Conservation (phyloP, 306 rosid genomes). For the Senna siamea region DNA sequence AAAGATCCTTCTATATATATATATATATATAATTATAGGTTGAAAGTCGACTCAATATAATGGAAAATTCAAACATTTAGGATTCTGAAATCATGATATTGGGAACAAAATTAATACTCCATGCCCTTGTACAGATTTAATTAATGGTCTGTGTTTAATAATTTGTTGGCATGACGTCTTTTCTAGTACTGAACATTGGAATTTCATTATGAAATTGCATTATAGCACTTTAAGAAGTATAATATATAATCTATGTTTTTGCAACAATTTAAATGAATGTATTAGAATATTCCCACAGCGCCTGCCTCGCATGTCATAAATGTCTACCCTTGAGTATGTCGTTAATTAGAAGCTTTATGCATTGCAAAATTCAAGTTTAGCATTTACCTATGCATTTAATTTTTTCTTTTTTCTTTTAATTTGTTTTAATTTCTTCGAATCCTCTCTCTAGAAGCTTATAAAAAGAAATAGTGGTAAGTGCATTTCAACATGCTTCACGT, state of each 20-base stretch:
- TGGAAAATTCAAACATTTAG: constrained; percentile 27
- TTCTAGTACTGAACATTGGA: not conserved
- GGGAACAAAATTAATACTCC: constrained; percentile 20
- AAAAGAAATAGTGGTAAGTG: too few species aligned
- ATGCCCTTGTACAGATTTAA: not conserved
- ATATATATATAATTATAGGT: not conserved
- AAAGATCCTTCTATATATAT: constrained; percentile 35
- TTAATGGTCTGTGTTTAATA: not conserved
- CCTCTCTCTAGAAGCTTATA: too few species aligned
- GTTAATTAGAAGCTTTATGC: not conserved
- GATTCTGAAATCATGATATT: constrained; percentile 35
- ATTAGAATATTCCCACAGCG: not conserved
- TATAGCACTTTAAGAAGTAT: not conserved
- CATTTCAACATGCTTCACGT: too few species aligned
- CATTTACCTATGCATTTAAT: too few species aligned
- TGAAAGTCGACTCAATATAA: constrained; percentile 1
- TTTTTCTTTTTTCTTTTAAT: too few species aligned
- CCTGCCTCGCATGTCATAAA: not conserved
- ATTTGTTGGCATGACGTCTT: constrained; percentile 13
- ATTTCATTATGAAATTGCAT: constrained; percentile 14
- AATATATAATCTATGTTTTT: too few species aligned
- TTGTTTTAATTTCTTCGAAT: too few species aligned
- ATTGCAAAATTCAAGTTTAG: not conserved
- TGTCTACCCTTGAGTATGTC: not conserved
- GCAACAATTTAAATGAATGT: not conserved